phyloP scores from a whole-genome alignment of 768 basidiomycete species.

The Chalciporus pseudorubinellus region DNA sequence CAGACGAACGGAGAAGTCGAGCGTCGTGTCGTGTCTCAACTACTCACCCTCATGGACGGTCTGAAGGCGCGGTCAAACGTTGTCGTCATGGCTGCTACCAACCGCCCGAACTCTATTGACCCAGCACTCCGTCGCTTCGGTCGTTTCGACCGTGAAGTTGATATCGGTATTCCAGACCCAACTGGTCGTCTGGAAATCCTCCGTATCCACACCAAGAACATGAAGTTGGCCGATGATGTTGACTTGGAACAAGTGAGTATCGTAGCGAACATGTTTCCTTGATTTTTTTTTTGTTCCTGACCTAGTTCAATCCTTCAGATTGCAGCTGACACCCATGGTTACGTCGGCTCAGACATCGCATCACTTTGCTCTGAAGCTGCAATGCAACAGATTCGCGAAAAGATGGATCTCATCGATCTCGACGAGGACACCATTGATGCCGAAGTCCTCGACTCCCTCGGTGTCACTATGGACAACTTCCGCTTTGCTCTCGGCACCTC shows the following conservation, averaged over 20 bases:
- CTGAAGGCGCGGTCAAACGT: conserved; percentile 98
- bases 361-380: conserved; percentile 98
- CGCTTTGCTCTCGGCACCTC: conserved; percentile 96
- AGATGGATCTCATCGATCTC: conserved; percentile 97
- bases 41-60: conserved; percentile 98
- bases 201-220: conserved; percentile 99
- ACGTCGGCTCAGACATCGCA: conserved; percentile 97
- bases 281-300: conserved; percentile 8
- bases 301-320: conserved; percentile 51
- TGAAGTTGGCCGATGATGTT: conserved; percentile 96
- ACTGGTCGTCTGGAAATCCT: conserved; percentile 98
- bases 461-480: conserved; percentile 99
- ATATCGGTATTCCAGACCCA: conserved; percentile 98
- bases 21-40: conserved; percentile 96
- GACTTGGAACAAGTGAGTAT: conserved; percentile 83
- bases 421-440: conserved; percentile 99
- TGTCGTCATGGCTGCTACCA: conserved; percentile 99
- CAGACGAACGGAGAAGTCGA: conserved; percentile 99
- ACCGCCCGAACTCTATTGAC: conserved; percentile 98
- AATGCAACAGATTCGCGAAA: conserved; percentile 99
- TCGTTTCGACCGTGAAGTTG: conserved; percentile 98
- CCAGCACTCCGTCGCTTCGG: conserved; percentile 98
- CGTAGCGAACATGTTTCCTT: not conserved
- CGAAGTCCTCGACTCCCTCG: conserved; percentile 97
- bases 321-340: conserved; percentile 98